phyloP scores from a whole-genome alignment of 139 green algal genomes.

The Micractinium conductrix region DNA sequence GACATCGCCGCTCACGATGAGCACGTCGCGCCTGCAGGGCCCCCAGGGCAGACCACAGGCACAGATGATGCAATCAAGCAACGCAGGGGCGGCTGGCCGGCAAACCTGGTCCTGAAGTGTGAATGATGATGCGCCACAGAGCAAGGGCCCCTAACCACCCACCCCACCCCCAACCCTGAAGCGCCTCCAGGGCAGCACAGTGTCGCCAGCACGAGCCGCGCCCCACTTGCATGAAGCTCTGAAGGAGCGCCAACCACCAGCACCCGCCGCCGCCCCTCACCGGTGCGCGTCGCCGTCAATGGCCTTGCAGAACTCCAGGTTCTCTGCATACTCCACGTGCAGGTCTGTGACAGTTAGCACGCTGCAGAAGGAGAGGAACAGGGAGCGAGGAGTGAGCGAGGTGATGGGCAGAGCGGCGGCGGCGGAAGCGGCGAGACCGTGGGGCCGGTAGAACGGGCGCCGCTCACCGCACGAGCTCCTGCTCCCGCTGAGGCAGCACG shows the following conservation, averaged over 20 bases:
- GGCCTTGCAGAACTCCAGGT: constrained; percentile 26
- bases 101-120: too few species aligned
- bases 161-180: too few species aligned
- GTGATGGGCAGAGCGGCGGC: too few species aligned
- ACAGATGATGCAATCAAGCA: background rate
- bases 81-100: too few species aligned
- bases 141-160: too few species aligned
- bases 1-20: constrained; percentile 79
- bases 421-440: too few species aligned
- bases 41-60: too few species aligned
- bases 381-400: too few species aligned
- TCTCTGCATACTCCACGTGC: constrained; percentile 40
- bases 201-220: too few species aligned
- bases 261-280: background rate
- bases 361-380: background rate
- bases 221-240: background rate
- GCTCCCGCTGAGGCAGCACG: background rate
- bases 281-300: constrained; percentile 1
- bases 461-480: background rate
- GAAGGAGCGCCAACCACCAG: background rate
- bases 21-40: constrained; percentile 43
- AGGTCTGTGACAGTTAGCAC: constrained; percentile 40
- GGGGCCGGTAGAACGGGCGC: too few species aligned
- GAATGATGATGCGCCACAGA: background rate
- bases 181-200: too few species aligned